Evolutionary conservation across 805 yeast species (phyloP), one percentile per base, ranked within the genome.

Genomic region (Hanseniaspora jakobsenii): DNA sequence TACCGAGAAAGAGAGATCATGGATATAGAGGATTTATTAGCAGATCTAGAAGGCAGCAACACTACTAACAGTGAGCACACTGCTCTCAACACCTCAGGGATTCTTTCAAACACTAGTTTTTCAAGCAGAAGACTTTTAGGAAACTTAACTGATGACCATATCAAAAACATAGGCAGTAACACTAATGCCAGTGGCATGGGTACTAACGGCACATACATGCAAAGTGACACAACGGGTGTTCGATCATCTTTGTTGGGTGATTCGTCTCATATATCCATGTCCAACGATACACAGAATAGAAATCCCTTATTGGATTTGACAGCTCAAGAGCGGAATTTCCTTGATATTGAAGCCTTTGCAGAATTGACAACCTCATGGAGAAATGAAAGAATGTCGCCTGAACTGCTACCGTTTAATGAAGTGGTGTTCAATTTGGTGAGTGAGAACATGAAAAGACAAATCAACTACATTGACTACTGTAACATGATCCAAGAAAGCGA

Each of bases 361-460:
- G 59, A 59, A 26, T 63, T 87, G 35, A 67, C 73, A 18, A 69
- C 67, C 23, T 75, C 77, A 2, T 89, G 95, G 96, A 63, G 81
- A 24, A 73, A 80, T 42, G 98, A 91, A 58, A 69, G 95, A 44
- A 76, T 76, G 69, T 67, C 91, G 1, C 97, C 96, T 0, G 95
- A 84, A 48, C 62, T 91, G n/a, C 63, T 89, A 36, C 82, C 79
- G 1, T 89, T 81, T 56, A 77, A 84, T 48, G 69, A 69, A 13
- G 66, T 62, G 3, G 64, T 86, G 29, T 60, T 91, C 53, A 70
- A 70, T 3, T 59, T 76, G 29, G 69, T 82, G 18, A 59, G 84
- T 47, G 62, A 59, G 1, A 69, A 82, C 50, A 65, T 87, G 23
- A 73, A 81, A 44, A 66, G 66, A 37, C 87, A 84, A 59, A 75